Evolutionary conservation across 345 rosid genomes (phyloP), one percentile per base, ranked within the genome.

Genomic region (Bruguiera gymnorhiza): DNA sequence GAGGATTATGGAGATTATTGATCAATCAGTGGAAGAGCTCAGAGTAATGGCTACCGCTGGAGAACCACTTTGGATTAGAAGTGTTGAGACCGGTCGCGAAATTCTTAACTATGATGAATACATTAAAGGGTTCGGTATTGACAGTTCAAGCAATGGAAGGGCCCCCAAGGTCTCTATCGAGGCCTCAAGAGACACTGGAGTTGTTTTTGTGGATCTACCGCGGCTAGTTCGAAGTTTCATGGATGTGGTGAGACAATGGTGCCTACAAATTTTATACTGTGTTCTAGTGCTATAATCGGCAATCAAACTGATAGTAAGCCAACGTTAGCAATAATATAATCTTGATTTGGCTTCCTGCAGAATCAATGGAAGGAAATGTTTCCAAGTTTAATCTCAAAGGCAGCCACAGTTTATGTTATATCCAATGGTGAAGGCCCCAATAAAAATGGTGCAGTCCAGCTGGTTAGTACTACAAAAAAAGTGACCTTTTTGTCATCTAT

Each of bases 281-380:
- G 18, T 11, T 43, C 50, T 56, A 24, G 31, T 27, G 60, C 26
- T 24, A 11, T 27, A 24, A 24, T 24, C 23, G 24, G 60, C 29
- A 56, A 56, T 56, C 60, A 56, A 15, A 56, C 31, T 24, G 60
- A 56, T 24, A 56, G 29, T 20, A 6, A 56, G 29, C 60, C 10
- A 56, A 56, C 11, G 24, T 34, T 34, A 34, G 37, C 37, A 54
- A 20, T 53, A 53, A 53, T n/a, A 6, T 30, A 10, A 32, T 26
- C 32, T 58, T 62, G 16, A 1, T 69, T 60, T 57, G 34, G 34
- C 59, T 46, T 27, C 9, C 8, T 73, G 77, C 55, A 94, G 99
- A 88, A 83, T 80, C 96, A 86, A 73, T 95, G 99, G 99, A 95
- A 83, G 79, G 97, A 93, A 76, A 88, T 87, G 97, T 95, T 95